Evolutionary conservation across 805 yeast species (phyloP).

Genomic region (Torulaspora maleeae): DNA sequence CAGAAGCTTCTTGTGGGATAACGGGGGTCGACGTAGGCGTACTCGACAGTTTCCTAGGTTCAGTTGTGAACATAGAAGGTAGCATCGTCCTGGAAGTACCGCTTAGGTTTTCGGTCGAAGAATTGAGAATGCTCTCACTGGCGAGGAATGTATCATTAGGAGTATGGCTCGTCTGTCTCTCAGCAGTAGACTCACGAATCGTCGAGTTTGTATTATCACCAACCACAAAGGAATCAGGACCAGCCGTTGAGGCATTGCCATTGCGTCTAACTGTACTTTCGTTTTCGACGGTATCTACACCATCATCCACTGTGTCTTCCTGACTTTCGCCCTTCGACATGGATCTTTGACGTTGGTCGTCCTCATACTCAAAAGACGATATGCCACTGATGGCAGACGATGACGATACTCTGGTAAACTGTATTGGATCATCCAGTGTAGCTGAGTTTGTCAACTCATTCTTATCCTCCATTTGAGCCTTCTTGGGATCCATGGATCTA

Average conservation of each 20-base stretch:
- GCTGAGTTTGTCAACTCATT: conserved; percentile 11
- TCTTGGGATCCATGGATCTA: conserved; percentile 47
- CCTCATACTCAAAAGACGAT: conserved; percentile 18
- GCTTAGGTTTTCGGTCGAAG: conserved; percentile 10
- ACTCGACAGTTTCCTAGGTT: conserved; percentile 4
- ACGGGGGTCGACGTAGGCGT: conserved; percentile 12
- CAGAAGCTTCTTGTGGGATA: conserved; percentile 9
- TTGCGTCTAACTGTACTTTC: background rate
- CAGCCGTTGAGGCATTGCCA: conserved; percentile 6
- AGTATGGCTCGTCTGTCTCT: conserved; percentile 8
- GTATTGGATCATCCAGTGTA: conserved; percentile 40
- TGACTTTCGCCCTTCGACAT: background rate
- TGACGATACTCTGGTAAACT: conserved; percentile 41
- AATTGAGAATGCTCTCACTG: conserved; percentile 9
- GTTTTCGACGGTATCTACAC: background rate
- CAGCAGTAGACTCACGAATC: conserved; percentile 20
- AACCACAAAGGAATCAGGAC: conserved; percentile 14
- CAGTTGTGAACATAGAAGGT: conserved; percentile 3
- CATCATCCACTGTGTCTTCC: background rate
- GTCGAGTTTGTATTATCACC: conserved; percentile 30
- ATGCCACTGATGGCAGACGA: conserved; percentile 29
- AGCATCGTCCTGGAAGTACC: conserved; percentile 6
- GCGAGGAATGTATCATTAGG: conserved; percentile 10
- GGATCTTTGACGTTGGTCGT: conserved; percentile 1
- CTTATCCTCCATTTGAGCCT: conserved; percentile 19